A percentile compares a stretch with the other conserved stretches of the same genome.
Evolutionary conservation across 495 filamentous ascomycete species (phyloP).

Genomic region (Polyplosphaeria fusca): DNA sequence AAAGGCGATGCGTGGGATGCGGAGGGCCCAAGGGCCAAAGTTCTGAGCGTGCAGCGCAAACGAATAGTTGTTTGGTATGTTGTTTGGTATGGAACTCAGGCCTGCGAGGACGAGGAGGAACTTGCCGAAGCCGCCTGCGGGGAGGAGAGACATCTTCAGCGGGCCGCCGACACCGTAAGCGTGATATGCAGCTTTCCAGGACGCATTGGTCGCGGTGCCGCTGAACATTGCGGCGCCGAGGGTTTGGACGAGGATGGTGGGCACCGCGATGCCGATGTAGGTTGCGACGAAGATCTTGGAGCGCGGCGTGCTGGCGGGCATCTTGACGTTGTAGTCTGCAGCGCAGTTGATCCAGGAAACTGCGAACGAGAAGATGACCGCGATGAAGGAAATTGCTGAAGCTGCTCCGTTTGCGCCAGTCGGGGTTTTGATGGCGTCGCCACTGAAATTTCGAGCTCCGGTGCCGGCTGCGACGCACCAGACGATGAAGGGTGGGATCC

Average conservation of each 20-base stretch:
- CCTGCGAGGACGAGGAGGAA: slow-evolving; percentile 43
- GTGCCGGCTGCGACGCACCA: slow-evolving; percentile 45
- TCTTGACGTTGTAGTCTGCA: slow-evolving; percentile 30
- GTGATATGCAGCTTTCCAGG: slow-evolving; percentile 21
- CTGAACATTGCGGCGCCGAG: slow-evolving; percentile 24
- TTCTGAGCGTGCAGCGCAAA: slow-evolving; percentile 38
- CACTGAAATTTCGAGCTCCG: slow-evolving; percentile 37
- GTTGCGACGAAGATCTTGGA: slow-evolving; percentile 27
- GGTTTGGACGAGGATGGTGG: slow-evolving; percentile 26
- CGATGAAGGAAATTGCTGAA: slow-evolving; percentile 27
- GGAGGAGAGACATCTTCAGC: slow-evolving; percentile 19
- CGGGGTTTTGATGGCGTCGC: slow-evolving; percentile 31
- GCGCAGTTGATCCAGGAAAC: slow-evolving; percentile 32
- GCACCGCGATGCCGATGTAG: slow-evolving; percentile 23
- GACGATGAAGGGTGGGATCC: slow-evolving; percentile 43
- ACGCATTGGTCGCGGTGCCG: slow-evolving; percentile 9
- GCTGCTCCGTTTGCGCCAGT: slow-evolving; percentile 27
- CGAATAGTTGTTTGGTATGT: slow-evolving; percentile 32
- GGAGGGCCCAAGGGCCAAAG: slow-evolving; percentile 40
- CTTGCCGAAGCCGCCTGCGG: slow-evolving; percentile 43
- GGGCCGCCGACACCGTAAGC: slow-evolving; percentile 23
- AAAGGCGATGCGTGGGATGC: slow-evolving; percentile 37
- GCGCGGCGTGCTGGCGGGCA: slow-evolving; percentile 24
- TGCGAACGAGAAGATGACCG: slow-evolving; percentile 29
- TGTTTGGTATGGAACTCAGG: slow-evolving; percentile 40